These are phyloP conservation scores for Silybum marianum DNA, from an alignment of 129 eudicot genomes.

Conservation along the genomic window DNA sequence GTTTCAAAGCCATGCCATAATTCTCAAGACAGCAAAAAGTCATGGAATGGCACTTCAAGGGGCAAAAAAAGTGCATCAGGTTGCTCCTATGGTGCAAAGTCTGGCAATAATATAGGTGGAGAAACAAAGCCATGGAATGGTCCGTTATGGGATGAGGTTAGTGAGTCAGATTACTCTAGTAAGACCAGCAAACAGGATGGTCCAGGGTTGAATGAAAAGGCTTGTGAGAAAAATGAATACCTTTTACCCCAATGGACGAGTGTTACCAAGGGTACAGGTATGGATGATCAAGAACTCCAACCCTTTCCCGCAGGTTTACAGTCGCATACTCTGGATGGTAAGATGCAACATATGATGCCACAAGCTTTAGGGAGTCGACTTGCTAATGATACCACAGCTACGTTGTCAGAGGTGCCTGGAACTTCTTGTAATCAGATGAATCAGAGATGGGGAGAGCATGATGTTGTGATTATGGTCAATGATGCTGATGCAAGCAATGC, in stretches of 20 bases:
- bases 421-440: no score
- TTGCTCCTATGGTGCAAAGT: slow-evolving; percentile 13
- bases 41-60: slow-evolving; percentile 11
- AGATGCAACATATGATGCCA: no score
- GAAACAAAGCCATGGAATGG: slow-evolving; percentile 29
- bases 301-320: no score
- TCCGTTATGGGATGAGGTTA: slow-evolving; percentile 33
- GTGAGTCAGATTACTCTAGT: slow-evolving; percentile 18
- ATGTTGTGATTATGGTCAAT: slow-evolving; percentile 13
- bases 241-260: slow-evolving; percentile 4
- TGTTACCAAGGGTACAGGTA: no score
- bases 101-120: slow-evolving; percentile 6
- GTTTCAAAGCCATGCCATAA: slow-evolving; percentile 1
- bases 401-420: no score
- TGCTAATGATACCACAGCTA: no score
- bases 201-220: slow-evolving; percentile 20
- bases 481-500: slow-evolving; percentile 1
- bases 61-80: neutral
- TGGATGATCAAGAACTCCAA: no score
- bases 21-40: slow-evolving; percentile 17
- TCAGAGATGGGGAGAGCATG: no score
- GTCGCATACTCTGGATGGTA: no score
- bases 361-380: no score
- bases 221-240: slow-evolving; percentile 16
- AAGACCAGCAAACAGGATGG: slow-evolving; percentile 18